These are phyloP conservation scores for Parsonsia alboflavescens DNA, from an alignment of 257 asterid species.

Conservation along the genomic window DNA sequence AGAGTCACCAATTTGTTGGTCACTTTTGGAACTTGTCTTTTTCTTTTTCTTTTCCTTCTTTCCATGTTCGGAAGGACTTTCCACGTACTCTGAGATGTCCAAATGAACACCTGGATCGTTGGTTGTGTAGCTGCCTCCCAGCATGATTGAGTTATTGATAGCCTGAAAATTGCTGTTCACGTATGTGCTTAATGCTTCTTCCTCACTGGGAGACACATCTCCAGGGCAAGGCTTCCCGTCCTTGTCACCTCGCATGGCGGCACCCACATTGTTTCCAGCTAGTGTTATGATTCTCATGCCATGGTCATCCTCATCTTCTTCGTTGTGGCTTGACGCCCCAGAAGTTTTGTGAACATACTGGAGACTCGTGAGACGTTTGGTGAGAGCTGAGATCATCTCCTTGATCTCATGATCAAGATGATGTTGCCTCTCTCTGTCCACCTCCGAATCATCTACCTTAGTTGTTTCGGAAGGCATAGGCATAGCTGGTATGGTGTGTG, in stretches of 20 bases:
- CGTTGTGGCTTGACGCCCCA: slow-evolving; percentile 23
- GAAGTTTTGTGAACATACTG: slow-evolving; percentile 39
- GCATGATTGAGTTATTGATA: slow-evolving; percentile 85
- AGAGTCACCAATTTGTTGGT: slow-evolving; percentile 20
- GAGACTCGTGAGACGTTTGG: slow-evolving; percentile 42
- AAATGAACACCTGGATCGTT: slow-evolving; percentile 93
- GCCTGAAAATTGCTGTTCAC: slow-evolving; percentile 93
- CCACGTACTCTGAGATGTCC: slow-evolving; percentile 53
- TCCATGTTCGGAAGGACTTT: slow-evolving; percentile 19
- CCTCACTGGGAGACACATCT: slow-evolving; percentile 28
- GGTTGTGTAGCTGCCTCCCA: slow-evolving; percentile 66
- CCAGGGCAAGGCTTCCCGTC: slow-evolving; percentile 34
- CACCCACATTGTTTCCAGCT: slow-evolving; percentile 79
- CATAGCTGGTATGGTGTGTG: neutral
- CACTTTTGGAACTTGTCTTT: slow-evolving; percentile 29
- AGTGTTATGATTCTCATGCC: slow-evolving; percentile 72
- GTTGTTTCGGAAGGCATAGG: slow-evolving; percentile 38
- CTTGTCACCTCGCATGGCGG: slow-evolving; percentile 73
- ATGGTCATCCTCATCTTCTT: slow-evolving; percentile 31
- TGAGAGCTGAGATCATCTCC: slow-evolving; percentile 57
- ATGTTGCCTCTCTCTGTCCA: slow-evolving; percentile 34
- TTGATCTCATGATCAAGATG: slow-evolving; percentile 50
- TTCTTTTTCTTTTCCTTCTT: slow-evolving; percentile 32
- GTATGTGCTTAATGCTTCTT: slow-evolving; percentile 50
- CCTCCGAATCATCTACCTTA: slow-evolving; percentile 21